Evolutionary conservation across 257 asterid species (phyloP), one percentile per base, ranked within the genome.

Genomic region (Cruciata laevipes): DNA sequence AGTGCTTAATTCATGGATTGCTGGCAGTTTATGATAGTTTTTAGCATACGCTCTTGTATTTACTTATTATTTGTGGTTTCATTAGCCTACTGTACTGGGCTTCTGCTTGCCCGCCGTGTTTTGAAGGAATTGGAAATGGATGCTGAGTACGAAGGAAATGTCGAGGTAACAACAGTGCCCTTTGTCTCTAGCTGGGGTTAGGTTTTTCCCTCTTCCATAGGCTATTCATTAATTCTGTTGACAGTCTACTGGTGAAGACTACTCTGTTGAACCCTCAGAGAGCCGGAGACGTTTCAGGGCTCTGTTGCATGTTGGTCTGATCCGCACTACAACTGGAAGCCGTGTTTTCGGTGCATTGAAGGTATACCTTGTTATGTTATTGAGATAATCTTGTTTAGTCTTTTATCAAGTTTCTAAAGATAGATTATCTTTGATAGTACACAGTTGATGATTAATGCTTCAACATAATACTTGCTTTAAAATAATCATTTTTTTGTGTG

Each of bases 291-390:
- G 90, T 14, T 84, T 87, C 83, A 88, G 90, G 35, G 85, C 87
- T 57, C 85, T 87, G 20, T 80, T 87, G 66, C 91, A 87, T 75
- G 91, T 85, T 74, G 91, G 95, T 23, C 86, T 87, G 12, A 2
- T 85, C 4, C 77, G 75, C 51, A 87, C 95, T 33, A 87, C 91
- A 44, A 87, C 95, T 2, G 90, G 95, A 59, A 87, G 84, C 42
- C 89, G 95, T 74, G 84, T 85, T 31, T 87, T 87, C 75, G 95
- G 95, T 80, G 91, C 89, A 53, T 79, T 83, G 24, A 87, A 85
- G 95, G 91, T 83, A 79, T 23, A 11, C 21, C 7, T n/a, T 59
- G 51, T 6, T 47, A 25, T 23, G 33, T 58, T 27, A 10, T 9
- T 20, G 21, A 3, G 30, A 27, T 27, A 27, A 27, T 2, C 30